phyloP scores from a whole-genome alignment of 2,329 filamentous ascomycete species.

The Fusarium succisae region DNA sequence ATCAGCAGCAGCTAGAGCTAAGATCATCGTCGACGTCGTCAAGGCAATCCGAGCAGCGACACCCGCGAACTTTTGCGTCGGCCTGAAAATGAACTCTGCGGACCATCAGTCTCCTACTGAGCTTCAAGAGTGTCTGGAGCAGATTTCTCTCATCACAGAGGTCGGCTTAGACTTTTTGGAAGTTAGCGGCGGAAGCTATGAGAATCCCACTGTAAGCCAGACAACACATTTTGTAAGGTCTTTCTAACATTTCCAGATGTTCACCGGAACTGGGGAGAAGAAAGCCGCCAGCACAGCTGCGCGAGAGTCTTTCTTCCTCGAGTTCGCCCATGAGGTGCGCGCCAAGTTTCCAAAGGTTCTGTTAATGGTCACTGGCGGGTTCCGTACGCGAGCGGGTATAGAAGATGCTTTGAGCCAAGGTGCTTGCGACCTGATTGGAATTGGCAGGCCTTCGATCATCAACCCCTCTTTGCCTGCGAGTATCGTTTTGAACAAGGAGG shows the following conservation, averaged over 20 bases:
- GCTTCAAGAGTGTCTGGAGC: conserved; percentile 64
- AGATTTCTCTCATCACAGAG: conserved; percentile 60
- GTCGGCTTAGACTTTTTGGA: conserved; percentile 73
- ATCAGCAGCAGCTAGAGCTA: conserved; percentile 56
- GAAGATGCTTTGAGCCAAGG: conserved; percentile 50
- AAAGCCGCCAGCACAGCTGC: conserved; percentile 53
- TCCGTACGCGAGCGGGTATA: conserved; percentile 60
- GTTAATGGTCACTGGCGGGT: conserved; percentile 70
- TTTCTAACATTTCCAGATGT: conserved; percentile 45
- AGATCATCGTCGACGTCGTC: conserved; percentile 62
- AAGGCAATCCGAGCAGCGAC: conserved; percentile 52
- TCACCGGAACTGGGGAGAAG: conserved; percentile 33
- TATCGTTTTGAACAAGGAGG: conserved; percentile 27
- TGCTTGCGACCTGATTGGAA: conserved; percentile 54
- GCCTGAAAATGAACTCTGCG: conserved; percentile 65
- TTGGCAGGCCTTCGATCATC: conserved; percentile 51
- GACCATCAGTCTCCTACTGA: conserved; percentile 59
- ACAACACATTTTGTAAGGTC: background rate
- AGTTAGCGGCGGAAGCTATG: conserved; percentile 70
- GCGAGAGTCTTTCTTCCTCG: conserved; percentile 74
- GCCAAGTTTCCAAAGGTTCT: conserved; percentile 54
- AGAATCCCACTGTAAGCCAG: conserved; percentile 57
- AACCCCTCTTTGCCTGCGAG: conserved; percentile 51
- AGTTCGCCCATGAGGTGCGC: conserved; percentile 67
- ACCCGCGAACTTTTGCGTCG: conserved; percentile 56